Percentiles rank a stretch among this genome's conserved stretches.
Conservation (phyloP, 176 grass and related monocot genomes). For the Oryza glaberrima region DNA sequence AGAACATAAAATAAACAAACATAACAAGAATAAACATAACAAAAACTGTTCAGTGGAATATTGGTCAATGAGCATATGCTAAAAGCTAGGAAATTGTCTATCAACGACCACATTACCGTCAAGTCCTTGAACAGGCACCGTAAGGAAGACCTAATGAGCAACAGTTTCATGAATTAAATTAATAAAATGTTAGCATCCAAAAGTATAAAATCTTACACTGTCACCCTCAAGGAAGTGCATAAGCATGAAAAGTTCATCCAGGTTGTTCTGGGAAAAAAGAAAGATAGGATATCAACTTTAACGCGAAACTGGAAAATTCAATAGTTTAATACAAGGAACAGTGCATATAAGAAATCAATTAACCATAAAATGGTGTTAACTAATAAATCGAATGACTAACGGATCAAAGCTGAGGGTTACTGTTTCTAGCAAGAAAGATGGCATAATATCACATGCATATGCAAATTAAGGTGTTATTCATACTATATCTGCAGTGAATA, state of each 20-base stretch:
- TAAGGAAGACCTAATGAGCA: slow-evolving; percentile 10
- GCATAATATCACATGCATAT: slow-evolving; percentile 4
- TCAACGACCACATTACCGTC: neutral
- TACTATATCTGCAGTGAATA: neutral
- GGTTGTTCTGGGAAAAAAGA: slow-evolving; percentile 81
- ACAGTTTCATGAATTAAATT: slow-evolving; percentile 31
- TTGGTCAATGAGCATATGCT: slow-evolving; percentile 22
- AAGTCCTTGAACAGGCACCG: neutral
- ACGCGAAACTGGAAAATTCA: slow-evolving; percentile 7
- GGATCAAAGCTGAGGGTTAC: neutral
- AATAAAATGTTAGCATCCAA: slow-evolving; percentile 26
- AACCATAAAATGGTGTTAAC: neutral
- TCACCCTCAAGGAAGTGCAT: slow-evolving; percentile 99
- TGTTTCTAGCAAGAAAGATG: slow-evolving; percentile 6
- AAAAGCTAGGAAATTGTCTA: neutral
- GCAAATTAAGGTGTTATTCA: neutral
- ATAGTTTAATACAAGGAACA: slow-evolving; percentile 29
- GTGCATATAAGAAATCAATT: slow-evolving; percentile 1
- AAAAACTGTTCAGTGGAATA: neutral
- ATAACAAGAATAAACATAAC: neutral
- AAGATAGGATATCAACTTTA: slow-evolving; percentile 40
- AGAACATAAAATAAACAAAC: neutral
- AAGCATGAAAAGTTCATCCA: slow-evolving; percentile 99
- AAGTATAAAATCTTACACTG: slow-evolving; percentile 68
- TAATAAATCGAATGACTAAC: slow-evolving; percentile 32